phyloP scores from a whole-genome alignment of 108 stramenopile genomes.

The Nitzschia putrida region DNA sequence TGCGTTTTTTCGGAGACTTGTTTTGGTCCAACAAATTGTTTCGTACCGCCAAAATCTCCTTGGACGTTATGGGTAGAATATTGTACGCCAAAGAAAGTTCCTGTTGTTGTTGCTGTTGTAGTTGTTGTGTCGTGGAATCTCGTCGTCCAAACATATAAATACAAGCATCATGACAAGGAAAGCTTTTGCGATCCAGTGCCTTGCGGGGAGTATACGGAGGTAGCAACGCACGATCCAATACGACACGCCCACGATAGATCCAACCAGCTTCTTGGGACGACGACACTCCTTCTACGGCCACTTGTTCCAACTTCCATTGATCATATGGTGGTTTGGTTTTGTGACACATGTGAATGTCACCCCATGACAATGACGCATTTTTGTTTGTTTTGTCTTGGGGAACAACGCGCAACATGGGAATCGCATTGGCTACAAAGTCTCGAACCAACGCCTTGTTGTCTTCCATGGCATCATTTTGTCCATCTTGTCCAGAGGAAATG shows the following conservation, averaged over 20 bases:
- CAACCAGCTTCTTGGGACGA: not conserved
- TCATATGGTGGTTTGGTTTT: constrained; percentile 91
- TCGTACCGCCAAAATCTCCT: no score
- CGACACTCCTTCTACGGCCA: constrained; percentile 39
- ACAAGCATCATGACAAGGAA: constrained; percentile 90
- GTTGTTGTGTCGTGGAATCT: no score
- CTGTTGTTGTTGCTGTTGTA: not conserved
- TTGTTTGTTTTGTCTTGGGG: no score
- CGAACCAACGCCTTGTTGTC: constrained; percentile 71
- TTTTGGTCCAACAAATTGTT: no score
- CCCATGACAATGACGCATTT: constrained; percentile 28
- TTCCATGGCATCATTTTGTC: constrained; percentile 88
- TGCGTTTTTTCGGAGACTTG: no score
- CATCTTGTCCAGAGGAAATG: constrained; percentile 79
- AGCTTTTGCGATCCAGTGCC: constrained; percentile 82
- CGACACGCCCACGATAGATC: constrained; percentile 58
- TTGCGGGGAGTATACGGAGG: constrained; percentile 85
- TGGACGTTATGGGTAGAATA: no score
- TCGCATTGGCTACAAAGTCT: constrained; percentile 56
- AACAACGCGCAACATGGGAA: constrained; percentile 38
- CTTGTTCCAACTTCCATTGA: constrained; percentile 81
- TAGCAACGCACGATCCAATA: constrained; percentile 71
- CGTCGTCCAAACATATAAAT: constrained; percentile 76
- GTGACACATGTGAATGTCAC: constrained; percentile 84
- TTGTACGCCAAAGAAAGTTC: no score